Evolutionary conservation across 371 early-diverging fungal species (phyloP).

Genomic region (Mortierella sp.): DNA sequence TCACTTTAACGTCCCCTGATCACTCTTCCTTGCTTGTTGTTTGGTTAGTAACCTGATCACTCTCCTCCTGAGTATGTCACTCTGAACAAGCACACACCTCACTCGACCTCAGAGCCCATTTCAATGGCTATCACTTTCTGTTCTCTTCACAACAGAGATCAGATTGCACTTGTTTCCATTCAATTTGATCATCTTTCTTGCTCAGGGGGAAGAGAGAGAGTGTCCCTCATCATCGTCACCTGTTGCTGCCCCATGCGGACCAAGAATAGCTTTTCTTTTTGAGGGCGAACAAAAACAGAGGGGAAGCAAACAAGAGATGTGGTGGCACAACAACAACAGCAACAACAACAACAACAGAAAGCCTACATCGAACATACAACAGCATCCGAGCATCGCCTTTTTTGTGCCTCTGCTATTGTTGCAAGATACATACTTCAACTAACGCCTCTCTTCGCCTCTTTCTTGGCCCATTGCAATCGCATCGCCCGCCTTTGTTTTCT

Average conservation of each 20-base stretch:
- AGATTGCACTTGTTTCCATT: too few species aligned
- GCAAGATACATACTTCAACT: neutral
- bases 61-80: neutral
- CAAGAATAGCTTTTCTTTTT: too few species aligned
- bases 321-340: neutral
- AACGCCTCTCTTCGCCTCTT: neutral
- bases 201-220: too few species aligned
- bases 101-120: conserved; percentile 1
- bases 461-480: neutral
- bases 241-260: too few species aligned
- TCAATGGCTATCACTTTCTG: neutral
- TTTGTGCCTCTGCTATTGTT: neutral
- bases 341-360: neutral
- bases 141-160: neutral
- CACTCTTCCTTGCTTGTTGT: neutral
- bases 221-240: too few species aligned
- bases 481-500: neutral
- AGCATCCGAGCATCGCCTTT: neutral
- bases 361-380: neutral
- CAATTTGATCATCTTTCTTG: too few species aligned
- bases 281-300: too few species aligned
- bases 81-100: neutral
- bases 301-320: neutral
- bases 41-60: neutral
- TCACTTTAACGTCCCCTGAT: conserved; percentile 1